phyloP scores from a whole-genome alignment of 495 filamentous ascomycete genomes.

The Evansstolkia leycettana region DNA sequence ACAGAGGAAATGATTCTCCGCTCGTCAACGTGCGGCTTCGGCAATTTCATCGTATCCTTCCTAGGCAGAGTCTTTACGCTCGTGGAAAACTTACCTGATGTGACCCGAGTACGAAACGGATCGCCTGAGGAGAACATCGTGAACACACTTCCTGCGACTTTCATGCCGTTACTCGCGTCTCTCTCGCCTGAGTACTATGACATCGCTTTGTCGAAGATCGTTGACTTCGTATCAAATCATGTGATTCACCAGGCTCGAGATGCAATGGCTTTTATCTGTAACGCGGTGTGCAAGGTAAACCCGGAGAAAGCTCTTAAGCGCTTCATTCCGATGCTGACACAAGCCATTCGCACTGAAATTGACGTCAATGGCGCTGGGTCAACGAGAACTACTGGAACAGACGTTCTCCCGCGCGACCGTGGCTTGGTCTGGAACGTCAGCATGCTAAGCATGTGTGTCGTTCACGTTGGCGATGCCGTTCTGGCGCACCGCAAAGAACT shows the following conservation, averaged over 20 bases:
- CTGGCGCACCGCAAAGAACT: constrained; percentile 79
- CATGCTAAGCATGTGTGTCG: constrained; percentile 96
- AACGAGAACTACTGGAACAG: constrained; percentile 81
- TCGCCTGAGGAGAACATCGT: constrained; percentile 95
- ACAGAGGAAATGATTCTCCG: constrained; percentile 83
- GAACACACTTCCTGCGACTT: constrained; percentile 85
- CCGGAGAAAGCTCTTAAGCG: constrained; percentile 84
- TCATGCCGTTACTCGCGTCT: constrained; percentile 81
- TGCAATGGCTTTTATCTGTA: constrained; percentile 98
- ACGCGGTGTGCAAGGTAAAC: constrained; percentile 85
- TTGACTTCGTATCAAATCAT: constrained; percentile 85
- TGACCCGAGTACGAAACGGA: constrained; percentile 70
- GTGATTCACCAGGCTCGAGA: constrained; percentile 95
- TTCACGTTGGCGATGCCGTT: constrained; percentile 85
- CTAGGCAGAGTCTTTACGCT: constrained; percentile 91
- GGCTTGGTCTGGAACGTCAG: constrained; percentile 94
- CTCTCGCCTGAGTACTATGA: constrained; percentile 92
- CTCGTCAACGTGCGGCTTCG: constrained; percentile 90
- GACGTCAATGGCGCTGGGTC: constrained; percentile 96
- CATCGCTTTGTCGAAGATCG: constrained; percentile 80
- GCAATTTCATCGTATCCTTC: constrained; percentile 82
- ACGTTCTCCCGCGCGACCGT: constrained; percentile 85
- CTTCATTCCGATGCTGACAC: constrained; percentile 77
- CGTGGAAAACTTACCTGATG: constrained; percentile 88
- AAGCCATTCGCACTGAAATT: constrained; percentile 91